Evolutionary conservation across 2,329 filamentous ascomycete species (phyloP).

Genomic region (Sarocladium strictum): DNA sequence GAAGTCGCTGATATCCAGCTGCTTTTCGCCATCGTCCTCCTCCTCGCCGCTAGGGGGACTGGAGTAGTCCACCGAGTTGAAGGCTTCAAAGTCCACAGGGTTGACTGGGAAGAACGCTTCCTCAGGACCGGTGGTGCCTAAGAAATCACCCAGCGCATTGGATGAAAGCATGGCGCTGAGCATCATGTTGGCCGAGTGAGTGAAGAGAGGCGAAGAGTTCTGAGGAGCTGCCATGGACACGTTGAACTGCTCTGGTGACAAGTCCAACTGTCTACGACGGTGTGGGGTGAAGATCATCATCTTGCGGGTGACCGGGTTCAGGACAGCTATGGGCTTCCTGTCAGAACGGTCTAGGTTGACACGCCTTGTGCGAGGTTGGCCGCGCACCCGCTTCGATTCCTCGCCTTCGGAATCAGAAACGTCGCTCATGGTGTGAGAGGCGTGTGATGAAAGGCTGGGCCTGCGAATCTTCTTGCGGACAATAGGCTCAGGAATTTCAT

Average conservation of each 20-base stretch:
- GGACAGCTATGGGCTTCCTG: conserved; percentile 52
- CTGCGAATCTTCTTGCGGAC: conserved; percentile 42
- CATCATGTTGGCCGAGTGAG: conserved; percentile 69
- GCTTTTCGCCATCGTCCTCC: conserved; percentile 59
- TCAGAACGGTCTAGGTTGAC: conserved; percentile 49
- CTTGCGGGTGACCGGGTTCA: conserved; percentile 52
- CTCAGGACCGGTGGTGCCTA: conserved; percentile 34
- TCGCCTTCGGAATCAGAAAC: conserved; percentile 46
- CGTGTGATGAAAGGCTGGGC: conserved; percentile 20
- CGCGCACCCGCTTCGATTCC: conserved; percentile 39
- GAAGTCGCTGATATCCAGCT: conserved; percentile 65
- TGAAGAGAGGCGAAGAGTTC: conserved; percentile 45
- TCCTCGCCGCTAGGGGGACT: conserved; percentile 26
- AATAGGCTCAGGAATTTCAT: conserved; percentile 47
- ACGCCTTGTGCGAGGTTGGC: conserved; percentile 47
- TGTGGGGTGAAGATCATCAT: conserved; percentile 60
- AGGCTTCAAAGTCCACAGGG: conserved; percentile 38
- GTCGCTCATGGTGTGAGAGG: conserved; percentile 25
- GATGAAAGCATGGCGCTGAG: conserved; percentile 64
- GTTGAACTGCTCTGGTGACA: conserved; percentile 52
- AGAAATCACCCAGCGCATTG: conserved; percentile 48
- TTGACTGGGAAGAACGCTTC: conserved; percentile 60
- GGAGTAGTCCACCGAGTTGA: conserved; percentile 43
- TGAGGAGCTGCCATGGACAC: conserved; percentile 25
- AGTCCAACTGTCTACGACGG: conserved; percentile 40